A percentile compares a stretch with the other conserved stretches of the same genome.
Evolutionary conservation across 129 eudicot species (phyloP).

Genomic region (Ambrosia artemisiifolia): DNA sequence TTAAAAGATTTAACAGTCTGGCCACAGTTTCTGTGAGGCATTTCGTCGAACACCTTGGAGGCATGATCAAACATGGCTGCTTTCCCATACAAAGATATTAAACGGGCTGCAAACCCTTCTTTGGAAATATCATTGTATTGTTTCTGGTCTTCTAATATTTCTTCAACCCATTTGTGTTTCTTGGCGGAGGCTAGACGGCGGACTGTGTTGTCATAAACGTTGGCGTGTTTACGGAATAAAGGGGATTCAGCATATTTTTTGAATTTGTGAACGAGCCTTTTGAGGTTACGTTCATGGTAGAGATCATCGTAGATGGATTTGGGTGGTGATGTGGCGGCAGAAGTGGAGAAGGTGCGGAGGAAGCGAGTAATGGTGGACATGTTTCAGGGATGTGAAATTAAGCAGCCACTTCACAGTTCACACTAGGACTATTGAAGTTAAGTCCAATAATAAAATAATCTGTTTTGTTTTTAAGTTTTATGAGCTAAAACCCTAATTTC

Average conservation of each 20-base stretch:
- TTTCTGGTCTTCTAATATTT: constrained; percentile 55
- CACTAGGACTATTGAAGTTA: neutral
- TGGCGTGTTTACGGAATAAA: constrained; percentile 33
- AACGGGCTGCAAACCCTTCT: constrained; percentile 46
- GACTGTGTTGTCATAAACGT: constrained; percentile 32
- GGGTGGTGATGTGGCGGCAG: constrained; percentile 20
- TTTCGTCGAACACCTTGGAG: constrained; percentile 61
- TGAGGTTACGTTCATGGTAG: constrained; percentile 44
- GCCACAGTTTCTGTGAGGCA: constrained; percentile 46
- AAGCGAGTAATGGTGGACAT: constrained; percentile 51
- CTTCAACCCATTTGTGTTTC: constrained; percentile 37
- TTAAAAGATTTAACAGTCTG: constrained; percentile 46
- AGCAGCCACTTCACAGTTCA: constrained; percentile 12
- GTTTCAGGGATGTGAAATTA: constrained; percentile 9
- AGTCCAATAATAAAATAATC: neutral
- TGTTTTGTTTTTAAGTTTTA: neutral
- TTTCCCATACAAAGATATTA: constrained; percentile 45
- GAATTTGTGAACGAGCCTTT: constrained; percentile 37
- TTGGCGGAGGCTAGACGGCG: constrained; percentile 50
- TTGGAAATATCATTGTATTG: constrained; percentile 35
- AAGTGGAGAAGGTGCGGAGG: constrained; percentile 38
- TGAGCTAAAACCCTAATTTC: constrained; percentile 10
- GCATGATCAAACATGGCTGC: constrained; percentile 59
- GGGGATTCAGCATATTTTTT: constrained; percentile 28
- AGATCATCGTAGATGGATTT: constrained; percentile 32